Evolutionary conservation across 371 early-diverging fungal species (phyloP), one percentile per base, ranked within the genome.

Genomic region (Batkoa obscura): DNA sequence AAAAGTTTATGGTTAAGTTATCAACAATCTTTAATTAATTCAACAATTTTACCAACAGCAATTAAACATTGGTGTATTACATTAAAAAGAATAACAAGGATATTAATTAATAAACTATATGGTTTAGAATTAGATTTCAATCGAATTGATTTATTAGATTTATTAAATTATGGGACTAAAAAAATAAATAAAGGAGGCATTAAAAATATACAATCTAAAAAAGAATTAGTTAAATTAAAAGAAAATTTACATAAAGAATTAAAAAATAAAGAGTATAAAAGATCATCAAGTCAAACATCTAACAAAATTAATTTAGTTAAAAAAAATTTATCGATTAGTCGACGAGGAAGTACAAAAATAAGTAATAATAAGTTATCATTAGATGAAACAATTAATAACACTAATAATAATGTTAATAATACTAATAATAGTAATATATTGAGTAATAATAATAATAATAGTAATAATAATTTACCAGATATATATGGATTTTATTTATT

Each of bases 401-500:
- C n/a, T n/a, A n/a, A n/a, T n/a, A n/a, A n/a, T n/a, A n/a, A n/a
- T n/a, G n/a, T n/a, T n/a, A n/a, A n/a, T n/a, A n/a, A n/a, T n/a
- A n/a, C n/a, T n/a, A n/a, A n/a, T n/a, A n/a, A n/a, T n/a, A n/a
- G n/a, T n/a, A n/a, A n/a, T n/a, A n/a, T n/a, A n/a, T n/a, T n/a
- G n/a, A n/a, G n/a, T n/a, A n/a, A n/a, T n/a, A n/a, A n/a, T n/a
- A n/a, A n/a, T n/a, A n/a, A n/a, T 17, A 45, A 3, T 3, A 15
- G n/a, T 17, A 45, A 3, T 3, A 15, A 9, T 17, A 45, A 3
- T 17, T 17, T 15, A 8, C 4, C 9, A 13, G 4, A 41, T 15
- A 31, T 15, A n/a, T 30, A 58, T n/a, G 45, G 2, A 45, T 50
- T 39, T 45, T 30, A 9, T 65, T 59, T 53, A 15, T 30, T 53